Evolutionary conservation across 306 rosid genomes (phyloP), one percentile per base, ranked within the genome.

Genomic region (Gastrolobium bilobum): DNA sequence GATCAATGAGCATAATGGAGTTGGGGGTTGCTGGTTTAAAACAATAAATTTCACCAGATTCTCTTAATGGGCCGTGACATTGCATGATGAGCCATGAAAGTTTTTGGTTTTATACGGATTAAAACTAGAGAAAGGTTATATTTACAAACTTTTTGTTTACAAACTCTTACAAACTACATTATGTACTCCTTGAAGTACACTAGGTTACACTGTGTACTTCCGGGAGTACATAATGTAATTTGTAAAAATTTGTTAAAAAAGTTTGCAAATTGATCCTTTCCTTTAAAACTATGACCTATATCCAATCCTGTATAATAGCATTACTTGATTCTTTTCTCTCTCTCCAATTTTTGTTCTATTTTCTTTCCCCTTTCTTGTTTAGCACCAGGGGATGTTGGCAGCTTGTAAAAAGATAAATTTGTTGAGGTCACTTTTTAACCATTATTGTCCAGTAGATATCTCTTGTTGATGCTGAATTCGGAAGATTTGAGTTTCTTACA

Each of bases 321-420:
- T 57, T 50, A 68, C 43, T 61, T 30, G 47, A 60, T 54, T 39
- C 30, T 35, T 85, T 66, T 52, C 43, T 33, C 44, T 5, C 7
- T 26, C 30, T 33, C 84, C 59, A 42, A 26, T 33, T 81, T 69
- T 68, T 82, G 72, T 66, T 81, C 74, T 13, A 59, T 54, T 61
- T 40, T 58, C 48, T 68, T 76, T 54, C 82, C 82, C 85, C 3
- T 43, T 48, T 34, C 29, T 57, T 60, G 60, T 76, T 69, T 10
- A 53, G 39, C 30, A 77, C 11, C 13, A 39, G 86, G 82, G 77
- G 84, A 69, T 70, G 80, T 56, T 43, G 78, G 70, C 84, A 76
- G 81, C 75, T 80, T 84, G 87, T 88, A 82, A 44, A 82, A 87
- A 76, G 73, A 64, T 53, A 42, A 83, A 52, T 10, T 84, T 75